Base-by-base conservation (phyloP, 331 rosid species). In the Malus hybrid region DNA sequence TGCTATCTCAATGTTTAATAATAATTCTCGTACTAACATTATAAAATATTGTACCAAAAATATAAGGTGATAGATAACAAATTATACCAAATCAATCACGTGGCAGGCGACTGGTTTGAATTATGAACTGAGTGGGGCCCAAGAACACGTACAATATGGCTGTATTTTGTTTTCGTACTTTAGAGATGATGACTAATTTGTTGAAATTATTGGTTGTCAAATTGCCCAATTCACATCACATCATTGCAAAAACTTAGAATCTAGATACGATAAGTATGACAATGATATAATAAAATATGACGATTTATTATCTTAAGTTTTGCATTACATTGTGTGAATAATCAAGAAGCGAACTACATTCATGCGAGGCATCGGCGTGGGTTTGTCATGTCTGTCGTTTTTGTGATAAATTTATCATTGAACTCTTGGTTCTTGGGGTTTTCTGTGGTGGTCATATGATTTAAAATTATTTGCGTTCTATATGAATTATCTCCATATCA, bases 21-120 rank as follows among this genome's bases (percentile, higher is more conserved):
- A 39, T 39, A 39, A 39, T 39, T 39, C 0, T 39, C 4, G 4
- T 39, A 39, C 12, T 9, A 39, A 39, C 4, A 39, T 39, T 39
- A 39, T 39, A 39, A 9, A 39, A 39, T 39, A 39, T 39, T 39
- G 3, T 9, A 9, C 1, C 1, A 0, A 39, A 39, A 39, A 39
- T 39, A 9, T 39, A 39, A 39, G 1, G 0, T 39, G 3, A 36
- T 3, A 36, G 10, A 36, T 34, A 34, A 56, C 32, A 82, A 77
- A 39, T 77, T 76, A 78, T 42, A 63, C 67, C 39, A 65, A 70
- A 85, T 86, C 85, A 82, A 83, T 74, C 91, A 79, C 81, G 88
- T 86, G 91, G 83, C 65, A 79, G 67, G 77, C 86, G 82, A 79
- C 56, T 77, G 56, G 89, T 83, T 85, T 82, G 93, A 89, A 83